Percentiles rank a stretch among this genome's conserved stretches.
These are phyloP conservation scores for Epichloe sylvatica DNA, from an alignment of 2,329 filamentous ascomycete genomes.

Conservation along the genomic window DNA sequence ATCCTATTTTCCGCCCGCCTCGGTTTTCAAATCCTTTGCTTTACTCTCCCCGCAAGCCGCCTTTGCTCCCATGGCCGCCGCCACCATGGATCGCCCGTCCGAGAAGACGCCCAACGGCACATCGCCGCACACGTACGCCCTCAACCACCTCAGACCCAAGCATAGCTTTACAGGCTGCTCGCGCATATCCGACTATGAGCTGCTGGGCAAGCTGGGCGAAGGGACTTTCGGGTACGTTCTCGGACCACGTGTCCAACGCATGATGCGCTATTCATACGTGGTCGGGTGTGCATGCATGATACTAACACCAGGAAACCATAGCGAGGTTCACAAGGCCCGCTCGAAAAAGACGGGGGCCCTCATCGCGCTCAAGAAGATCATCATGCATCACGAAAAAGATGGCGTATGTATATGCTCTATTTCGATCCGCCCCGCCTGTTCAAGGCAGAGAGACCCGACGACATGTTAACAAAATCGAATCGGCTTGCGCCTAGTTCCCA, in stretches of 20 bases:
- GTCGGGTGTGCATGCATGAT: too few relatives aligned
- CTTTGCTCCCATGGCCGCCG: background rate
- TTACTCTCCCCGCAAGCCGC: too few relatives aligned
- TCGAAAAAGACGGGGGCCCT: conserved; percentile 60
- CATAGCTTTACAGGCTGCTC: conserved; percentile 72
- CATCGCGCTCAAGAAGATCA: conserved; percentile 92
- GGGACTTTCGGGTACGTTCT: conserved; percentile 73
- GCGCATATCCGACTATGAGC: conserved; percentile 64
- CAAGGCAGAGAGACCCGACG: too few relatives aligned
- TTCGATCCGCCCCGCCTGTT: too few relatives aligned
- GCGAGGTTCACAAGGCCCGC: conserved; percentile 81
- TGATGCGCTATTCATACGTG: too few relatives aligned
- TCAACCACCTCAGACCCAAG: conserved; percentile 39
- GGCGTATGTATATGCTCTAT: conserved; percentile 41
- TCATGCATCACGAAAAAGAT: conserved; percentile 99
- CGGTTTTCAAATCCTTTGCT: too few relatives aligned
- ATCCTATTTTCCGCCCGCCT: too few relatives aligned
- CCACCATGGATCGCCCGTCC: conserved; percentile 17
- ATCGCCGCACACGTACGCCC: conserved; percentile 43
- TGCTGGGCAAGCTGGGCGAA: conserved; percentile 75
- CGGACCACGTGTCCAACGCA: background rate
- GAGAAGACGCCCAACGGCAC: conserved; percentile 24
- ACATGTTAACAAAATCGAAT: background rate
- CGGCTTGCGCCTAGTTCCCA: conserved; percentile 53
- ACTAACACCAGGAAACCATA: conserved; percentile 16